Evolutionary conservation across 805 yeast genomes (phyloP).

Genomic region (Ogataea zsoltii): DNA sequence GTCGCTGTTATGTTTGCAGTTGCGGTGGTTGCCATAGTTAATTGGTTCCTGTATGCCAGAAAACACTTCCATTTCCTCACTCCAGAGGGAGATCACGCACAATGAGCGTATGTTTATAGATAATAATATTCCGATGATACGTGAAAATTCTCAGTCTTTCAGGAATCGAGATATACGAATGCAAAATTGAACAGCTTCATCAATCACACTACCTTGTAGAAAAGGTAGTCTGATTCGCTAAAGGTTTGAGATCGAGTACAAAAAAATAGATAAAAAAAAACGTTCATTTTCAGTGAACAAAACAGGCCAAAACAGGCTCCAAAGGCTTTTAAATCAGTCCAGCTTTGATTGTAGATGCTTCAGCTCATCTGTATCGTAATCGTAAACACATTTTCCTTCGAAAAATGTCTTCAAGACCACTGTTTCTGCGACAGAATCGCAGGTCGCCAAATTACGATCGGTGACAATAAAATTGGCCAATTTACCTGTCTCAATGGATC

Average conservation of each 20-base stretch:
- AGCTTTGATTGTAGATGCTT: slow-evolving; percentile 21
- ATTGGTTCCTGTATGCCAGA: slow-evolving; percentile 24
- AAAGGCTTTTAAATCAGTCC: no score
- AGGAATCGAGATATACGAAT: no score
- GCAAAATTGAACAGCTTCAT: no score
- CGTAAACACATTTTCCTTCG: slow-evolving; percentile 29
- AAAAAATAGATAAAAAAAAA: no score
- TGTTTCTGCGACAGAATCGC: slow-evolving; percentile 23
- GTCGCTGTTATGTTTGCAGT: slow-evolving; percentile 27
- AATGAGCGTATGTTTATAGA: background rate
- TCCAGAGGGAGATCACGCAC: background rate
- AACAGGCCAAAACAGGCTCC: no score
- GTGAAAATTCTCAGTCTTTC: no score
- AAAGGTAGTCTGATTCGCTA: no score
- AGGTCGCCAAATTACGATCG: slow-evolving; percentile 25
- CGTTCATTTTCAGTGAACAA: no score
- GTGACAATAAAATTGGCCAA: slow-evolving; percentile 28
- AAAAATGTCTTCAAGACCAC: slow-evolving; percentile 27
- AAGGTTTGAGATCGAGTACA: no score
- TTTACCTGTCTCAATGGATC: slow-evolving; percentile 26
- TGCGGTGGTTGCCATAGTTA: slow-evolving; percentile 19
- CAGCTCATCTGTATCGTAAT: slow-evolving; percentile 28
- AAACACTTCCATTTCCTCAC: slow-evolving; percentile 13
- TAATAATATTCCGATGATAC: background rate
- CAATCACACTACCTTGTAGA: no score